phyloP scores from a whole-genome alignment of 169 alveolate genomes.

The Cryptosporidium sp. region DNA sequence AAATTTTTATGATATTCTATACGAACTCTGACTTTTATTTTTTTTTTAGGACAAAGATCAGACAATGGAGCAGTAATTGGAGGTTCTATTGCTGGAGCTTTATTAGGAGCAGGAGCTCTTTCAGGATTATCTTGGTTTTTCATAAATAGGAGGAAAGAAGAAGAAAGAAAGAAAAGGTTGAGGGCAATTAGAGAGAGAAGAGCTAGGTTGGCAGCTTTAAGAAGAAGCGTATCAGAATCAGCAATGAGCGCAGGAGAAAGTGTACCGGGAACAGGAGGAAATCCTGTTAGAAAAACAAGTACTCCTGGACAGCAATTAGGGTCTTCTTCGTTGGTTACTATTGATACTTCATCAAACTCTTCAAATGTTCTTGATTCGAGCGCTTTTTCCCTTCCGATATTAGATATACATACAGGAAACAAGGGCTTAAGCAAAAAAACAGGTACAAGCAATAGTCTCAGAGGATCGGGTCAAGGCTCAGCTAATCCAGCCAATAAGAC shows the following conservation, averaged over 20 bases:
- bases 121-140: conserved; percentile 58
- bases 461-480: neutral
- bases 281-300: neutral
- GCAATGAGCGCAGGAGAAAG: neutral
- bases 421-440: neutral
- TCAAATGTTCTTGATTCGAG: conserved; percentile 9
- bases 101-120: conserved; percentile 58
- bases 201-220: conserved; percentile 43
- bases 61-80: conserved; percentile 39
- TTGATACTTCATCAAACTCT: neutral
- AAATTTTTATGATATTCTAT: neutral
- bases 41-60: neutral
- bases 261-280: neutral
- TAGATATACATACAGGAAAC: conserved; percentile 20
- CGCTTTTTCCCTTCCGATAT: conserved; percentile 18
- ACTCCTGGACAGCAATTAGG: neutral
- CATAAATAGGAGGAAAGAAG: conserved; percentile 30
- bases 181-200: conserved; percentile 41
- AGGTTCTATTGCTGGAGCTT: conserved; percentile 55
- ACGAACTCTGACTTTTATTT: neutral
- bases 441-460: neutral
- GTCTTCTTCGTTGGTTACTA: conserved; percentile 24
- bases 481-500: neutral
- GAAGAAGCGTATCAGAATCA: neutral
- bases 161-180: conserved; percentile 47